A percentile compares a stretch with the other conserved stretches of the same genome.
Evolutionary conservation across 345 rosid genomes (phyloP).

Genomic region (Trapa incisa): DNA sequence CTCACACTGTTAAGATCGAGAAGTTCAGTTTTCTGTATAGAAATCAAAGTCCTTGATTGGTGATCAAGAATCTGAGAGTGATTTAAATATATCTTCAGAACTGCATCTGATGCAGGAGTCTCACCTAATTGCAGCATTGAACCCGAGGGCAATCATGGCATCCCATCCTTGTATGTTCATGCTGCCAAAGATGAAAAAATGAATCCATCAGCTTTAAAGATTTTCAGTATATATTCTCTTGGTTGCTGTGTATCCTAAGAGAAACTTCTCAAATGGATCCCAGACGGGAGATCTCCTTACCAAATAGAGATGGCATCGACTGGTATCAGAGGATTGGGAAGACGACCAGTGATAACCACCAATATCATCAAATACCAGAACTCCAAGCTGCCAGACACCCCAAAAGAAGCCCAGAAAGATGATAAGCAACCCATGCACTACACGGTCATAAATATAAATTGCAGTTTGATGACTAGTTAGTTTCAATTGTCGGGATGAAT

Average conservation of each 20-base stretch:
- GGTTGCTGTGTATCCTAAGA: no score
- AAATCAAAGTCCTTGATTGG: no score
- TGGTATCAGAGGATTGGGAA: slow-evolving; percentile 55
- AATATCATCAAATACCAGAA: slow-evolving; percentile 33
- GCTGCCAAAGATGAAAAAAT: slow-evolving; percentile 23
- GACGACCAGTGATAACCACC: slow-evolving; percentile 57
- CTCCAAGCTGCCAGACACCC: slow-evolving; percentile 48
- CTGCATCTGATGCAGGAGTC: not conserved
- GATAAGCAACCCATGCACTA: not conserved
- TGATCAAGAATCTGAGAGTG: no score
- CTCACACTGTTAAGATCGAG: slow-evolving; percentile 33
- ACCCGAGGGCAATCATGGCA: slow-evolving; percentile 77
- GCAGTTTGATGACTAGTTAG: no score
- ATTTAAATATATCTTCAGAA: no score
- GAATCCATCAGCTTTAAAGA: no score
- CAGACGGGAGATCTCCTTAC: slow-evolving; percentile 15
- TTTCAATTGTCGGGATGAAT: no score
- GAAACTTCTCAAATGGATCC: slow-evolving; percentile 10
- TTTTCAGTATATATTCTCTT: no score
- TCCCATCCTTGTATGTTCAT: slow-evolving; percentile 85
- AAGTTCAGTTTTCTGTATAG: no score
- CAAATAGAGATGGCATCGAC: slow-evolving; percentile 84
- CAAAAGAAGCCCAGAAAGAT: slow-evolving; percentile 10
- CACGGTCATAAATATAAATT: no score
- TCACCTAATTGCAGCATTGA: slow-evolving; percentile 86